Base-by-base conservation (phyloP, 2,329 filamentous ascomycete genomes). In the Fusarium sambucinum region DNA sequence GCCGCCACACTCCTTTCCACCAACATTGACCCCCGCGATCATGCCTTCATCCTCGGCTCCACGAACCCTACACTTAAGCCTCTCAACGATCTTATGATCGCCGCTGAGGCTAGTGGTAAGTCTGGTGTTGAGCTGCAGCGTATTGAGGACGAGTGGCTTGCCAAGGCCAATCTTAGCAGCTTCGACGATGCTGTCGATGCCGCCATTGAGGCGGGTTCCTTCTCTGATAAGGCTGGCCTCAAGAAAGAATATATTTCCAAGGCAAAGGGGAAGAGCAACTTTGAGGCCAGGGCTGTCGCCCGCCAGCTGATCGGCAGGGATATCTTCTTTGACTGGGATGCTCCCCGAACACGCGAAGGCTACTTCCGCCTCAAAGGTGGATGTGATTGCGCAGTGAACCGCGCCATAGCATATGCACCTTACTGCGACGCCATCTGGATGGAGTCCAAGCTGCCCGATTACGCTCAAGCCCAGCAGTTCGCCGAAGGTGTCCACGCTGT, bases 391-490 rank as follows among this genome's bases (percentile, higher is more conserved):
- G 94, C 94, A 63, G 84, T 98, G 78, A 96, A 96, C 85, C 89
- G 95, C 47, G 95, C 94, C 33, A 83, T 97, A 60, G 93, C 95
- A 8, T 98, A 96, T 77, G 95, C 93, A 0, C 95, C 96, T 3
- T 97, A 96, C 82, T 92, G 91, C 67, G 95, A 98, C 77, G 89
- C 96, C 79, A 97, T 99, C 81, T 99, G 96, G 96, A 99, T 99
- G 96, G 96, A 99, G 87, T 95, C 91, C 83, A 97, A 97, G 84
- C 85, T 97, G 71, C 96, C 96, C 45, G 95, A 98, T 79, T 98
- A 86, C 79, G 86, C 86, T 50, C 96, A 98, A 83, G 96, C 96
- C 25, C 88, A 93, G 83, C 92, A 97, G 77, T 99, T 99, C 74
- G 94, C 96, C 32, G 86, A 92, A 42, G 95, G 96, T 50, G 95